Conservation (phyloP, 768 basidiomycete genomes). For the Lactarius sanguifluus region DNA sequence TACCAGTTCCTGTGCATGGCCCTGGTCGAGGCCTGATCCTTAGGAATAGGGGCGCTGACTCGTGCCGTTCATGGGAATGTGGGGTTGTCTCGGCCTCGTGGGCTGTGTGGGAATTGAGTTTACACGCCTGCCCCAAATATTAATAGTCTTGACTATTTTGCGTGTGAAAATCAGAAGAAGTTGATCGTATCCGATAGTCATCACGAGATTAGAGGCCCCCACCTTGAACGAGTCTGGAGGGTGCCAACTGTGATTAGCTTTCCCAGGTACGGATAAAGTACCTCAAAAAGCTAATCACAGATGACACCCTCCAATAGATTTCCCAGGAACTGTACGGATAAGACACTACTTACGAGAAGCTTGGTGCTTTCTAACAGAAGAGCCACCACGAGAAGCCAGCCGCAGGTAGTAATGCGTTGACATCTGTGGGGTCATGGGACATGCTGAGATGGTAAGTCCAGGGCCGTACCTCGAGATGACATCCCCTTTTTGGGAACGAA, state of each 20-base stretch:
- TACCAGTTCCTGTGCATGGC: not conserved
- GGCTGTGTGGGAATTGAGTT: not conserved
- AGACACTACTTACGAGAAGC: not conserved
- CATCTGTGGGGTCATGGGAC: not conserved
- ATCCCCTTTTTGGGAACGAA: not conserved
- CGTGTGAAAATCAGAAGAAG: not conserved
- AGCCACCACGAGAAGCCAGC: not conserved
- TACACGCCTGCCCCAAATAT: not conserved
- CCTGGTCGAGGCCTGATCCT: not conserved
- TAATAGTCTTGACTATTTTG: not conserved
- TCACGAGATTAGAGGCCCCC: not conserved
- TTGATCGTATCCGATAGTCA: not conserved
- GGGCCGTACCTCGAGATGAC: not conserved
- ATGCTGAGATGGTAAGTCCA: not conserved
- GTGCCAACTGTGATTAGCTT: not conserved
- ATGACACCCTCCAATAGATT: no score
- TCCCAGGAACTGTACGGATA: no score
- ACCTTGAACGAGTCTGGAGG: not conserved
- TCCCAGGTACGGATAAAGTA: not conserved
- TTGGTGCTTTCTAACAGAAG: not conserved
- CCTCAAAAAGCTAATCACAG: no score
- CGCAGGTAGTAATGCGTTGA: no score
- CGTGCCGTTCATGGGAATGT: not conserved
- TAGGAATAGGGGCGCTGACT: not conserved
- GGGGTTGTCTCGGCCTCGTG: not conserved